Conservation (phyloP, 1,284 basidiomycete species). For the Nidula niveotomentosa region DNA sequence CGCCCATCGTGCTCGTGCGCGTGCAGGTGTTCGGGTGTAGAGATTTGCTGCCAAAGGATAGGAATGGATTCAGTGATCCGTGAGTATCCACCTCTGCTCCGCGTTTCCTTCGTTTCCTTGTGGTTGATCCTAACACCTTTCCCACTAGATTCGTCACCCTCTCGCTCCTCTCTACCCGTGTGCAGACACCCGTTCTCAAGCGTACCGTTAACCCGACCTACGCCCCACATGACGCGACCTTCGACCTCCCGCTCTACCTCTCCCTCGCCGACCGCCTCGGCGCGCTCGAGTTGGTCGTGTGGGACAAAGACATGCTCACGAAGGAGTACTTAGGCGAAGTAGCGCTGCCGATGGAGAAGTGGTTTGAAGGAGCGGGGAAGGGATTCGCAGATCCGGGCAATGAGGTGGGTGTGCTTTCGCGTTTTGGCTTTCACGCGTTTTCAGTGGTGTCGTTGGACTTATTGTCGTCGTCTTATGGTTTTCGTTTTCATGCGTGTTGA, state of each 20-base stretch:
- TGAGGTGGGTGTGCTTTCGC: constrained; percentile 35
- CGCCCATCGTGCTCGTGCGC: constrained; percentile 61
- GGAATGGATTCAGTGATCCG: constrained; percentile 73
- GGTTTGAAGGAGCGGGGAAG: constrained; percentile 53
- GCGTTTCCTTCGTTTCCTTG: constrained; percentile 1
- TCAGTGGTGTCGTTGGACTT: not conserved
- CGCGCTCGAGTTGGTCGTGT: constrained; percentile 84
- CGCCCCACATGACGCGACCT: constrained; percentile 73
- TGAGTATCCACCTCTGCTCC: constrained; percentile 34
- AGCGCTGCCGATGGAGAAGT: constrained; percentile 74
- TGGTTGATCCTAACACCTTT: not conserved
- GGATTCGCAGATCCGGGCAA: constrained; percentile 58
- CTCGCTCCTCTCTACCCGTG: constrained; percentile 62
- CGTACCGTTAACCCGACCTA: constrained; percentile 80
- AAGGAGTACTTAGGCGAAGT: constrained; percentile 94
- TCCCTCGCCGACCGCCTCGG: constrained; percentile 74
- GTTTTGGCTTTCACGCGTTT: not conserved
- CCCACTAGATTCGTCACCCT: constrained; percentile 68
- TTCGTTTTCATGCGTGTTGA: not conserved
- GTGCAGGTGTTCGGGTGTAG: constrained; percentile 68
- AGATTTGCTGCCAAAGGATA: constrained; percentile 61
- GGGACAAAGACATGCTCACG: constrained; percentile 88
- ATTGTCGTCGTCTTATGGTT: not conserved
- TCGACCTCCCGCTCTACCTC: constrained; percentile 83
- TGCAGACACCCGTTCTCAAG: constrained; percentile 81